These are phyloP conservation scores for Termitomyces sp. DNA, from an alignment of 768 basidiomycete species.

Conservation along the genomic window DNA sequence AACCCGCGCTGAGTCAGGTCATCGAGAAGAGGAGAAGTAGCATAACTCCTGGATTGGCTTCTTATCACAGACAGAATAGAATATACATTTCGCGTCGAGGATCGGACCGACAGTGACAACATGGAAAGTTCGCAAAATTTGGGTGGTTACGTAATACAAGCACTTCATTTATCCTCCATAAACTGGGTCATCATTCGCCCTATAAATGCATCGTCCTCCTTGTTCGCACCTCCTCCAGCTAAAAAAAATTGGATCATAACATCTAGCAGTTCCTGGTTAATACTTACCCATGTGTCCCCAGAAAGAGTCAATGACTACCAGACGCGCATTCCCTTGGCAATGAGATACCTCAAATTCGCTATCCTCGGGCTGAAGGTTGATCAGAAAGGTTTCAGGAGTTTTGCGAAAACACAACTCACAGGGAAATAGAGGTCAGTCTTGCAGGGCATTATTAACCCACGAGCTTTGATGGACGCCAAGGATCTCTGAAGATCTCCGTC, in stretches of 20 bases:
- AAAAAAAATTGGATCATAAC: neutral
- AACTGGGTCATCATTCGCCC: constrained; percentile 38
- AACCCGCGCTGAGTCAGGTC: constrained; percentile 43
- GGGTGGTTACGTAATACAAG: constrained; percentile 11
- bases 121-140: constrained; percentile 5
- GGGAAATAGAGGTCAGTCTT: constrained; percentile 59
- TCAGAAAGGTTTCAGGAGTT: neutral
- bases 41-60: constrained; percentile 1
- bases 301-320: constrained; percentile 49
- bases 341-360: constrained; percentile 41
- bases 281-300: constrained; percentile 54
- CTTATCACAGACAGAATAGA: neutral
- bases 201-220: constrained; percentile 37
- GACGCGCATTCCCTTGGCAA: constrained; percentile 32
- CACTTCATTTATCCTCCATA: constrained; percentile 25
- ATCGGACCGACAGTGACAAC: constrained; percentile 7
- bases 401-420: constrained; percentile 19
- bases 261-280: neutral
- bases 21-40: constrained; percentile 27
- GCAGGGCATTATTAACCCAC: constrained; percentile 52
- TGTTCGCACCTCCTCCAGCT: constrained; percentile 42
- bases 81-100: constrained; percentile 3
- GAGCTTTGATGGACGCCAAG: constrained; percentile 40
- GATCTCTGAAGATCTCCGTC: constrained; percentile 36
- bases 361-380: constrained; percentile 42